Conservation (phyloP, 2,329 filamentous ascomycete genomes). For the Incumbomyces lentus region DNA sequence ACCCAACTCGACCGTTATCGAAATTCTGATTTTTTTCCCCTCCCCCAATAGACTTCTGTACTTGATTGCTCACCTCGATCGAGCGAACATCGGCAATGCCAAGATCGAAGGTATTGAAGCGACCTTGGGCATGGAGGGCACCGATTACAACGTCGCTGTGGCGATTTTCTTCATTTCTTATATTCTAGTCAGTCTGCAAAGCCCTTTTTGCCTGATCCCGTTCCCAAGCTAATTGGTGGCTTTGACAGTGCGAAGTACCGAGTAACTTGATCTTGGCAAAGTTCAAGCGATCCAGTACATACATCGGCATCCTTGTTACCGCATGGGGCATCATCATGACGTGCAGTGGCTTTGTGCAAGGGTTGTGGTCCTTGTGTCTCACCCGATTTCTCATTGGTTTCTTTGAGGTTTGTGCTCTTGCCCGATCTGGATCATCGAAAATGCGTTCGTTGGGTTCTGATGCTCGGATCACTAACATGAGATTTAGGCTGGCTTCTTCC, state of each 20-base stretch:
- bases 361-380: neutral
- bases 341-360: neutral
- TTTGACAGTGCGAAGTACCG: neutral
- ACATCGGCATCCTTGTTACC: neutral
- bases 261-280: slow-evolving; percentile 1
- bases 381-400: neutral
- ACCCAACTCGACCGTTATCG: too few relatives aligned
- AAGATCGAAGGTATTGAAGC: slow-evolving; percentile 46
- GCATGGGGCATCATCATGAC: slow-evolving; percentile 4
- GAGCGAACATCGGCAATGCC: slow-evolving; percentile 68
- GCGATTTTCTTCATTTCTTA: slow-evolving; percentile 20
- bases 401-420: neutral
- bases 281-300: neutral
- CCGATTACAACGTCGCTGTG: slow-evolving; percentile 34
- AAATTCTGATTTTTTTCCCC: too few relatives aligned
- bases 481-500: slow-evolving; percentile 2
- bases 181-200: slow-evolving; percentile 7
- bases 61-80: slow-evolving; percentile 25
- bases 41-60: slow-evolving; percentile 38
- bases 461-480: neutral
- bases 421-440: neutral
- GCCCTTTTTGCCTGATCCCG: neutral
- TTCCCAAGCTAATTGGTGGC: neutral
- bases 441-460: neutral
- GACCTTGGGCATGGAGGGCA: slow-evolving; percentile 52